Evolutionary conservation across 2,329 filamentous ascomycete genomes (phyloP).

Genomic region (Venturia asperata): DNA sequence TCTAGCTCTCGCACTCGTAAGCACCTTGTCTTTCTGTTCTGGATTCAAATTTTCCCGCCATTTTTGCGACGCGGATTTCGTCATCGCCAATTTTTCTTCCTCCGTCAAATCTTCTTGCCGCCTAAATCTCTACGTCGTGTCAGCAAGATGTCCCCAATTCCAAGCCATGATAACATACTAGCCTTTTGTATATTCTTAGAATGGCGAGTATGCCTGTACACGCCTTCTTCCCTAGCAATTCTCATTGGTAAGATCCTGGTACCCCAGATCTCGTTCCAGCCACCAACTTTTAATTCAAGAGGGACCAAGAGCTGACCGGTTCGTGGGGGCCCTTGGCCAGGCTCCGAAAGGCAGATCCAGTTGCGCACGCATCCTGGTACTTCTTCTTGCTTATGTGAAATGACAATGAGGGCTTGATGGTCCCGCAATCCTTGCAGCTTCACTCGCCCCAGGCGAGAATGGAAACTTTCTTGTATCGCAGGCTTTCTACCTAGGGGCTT

Average conservation of each 20-base stretch:
- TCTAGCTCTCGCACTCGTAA: background rate
- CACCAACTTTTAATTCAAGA: constrained; percentile 47
- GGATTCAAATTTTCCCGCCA: background rate
- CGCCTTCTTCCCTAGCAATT: background rate
- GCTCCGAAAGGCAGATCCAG: constrained; percentile 79
- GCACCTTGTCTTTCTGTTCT: background rate
- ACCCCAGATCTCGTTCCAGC: constrained; percentile 62
- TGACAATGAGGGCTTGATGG: constrained; percentile 78
- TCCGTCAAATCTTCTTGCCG: background rate
- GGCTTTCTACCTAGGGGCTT: constrained; percentile 30
- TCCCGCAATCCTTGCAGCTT: constrained; percentile 56
- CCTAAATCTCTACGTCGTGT: background rate
- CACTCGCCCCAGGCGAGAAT: constrained; percentile 35
- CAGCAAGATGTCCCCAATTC: background rate
- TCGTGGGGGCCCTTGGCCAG: constrained; percentile 54
- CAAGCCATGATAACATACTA: background rate
- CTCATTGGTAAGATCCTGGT: constrained; percentile 4
- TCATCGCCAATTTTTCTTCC: background rate
- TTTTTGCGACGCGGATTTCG: background rate
- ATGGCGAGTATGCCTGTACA: background rate
- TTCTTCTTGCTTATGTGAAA: constrained; percentile 86
- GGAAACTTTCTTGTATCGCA: constrained; percentile 35
- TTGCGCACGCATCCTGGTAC: constrained; percentile 76
- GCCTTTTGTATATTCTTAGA: background rate
- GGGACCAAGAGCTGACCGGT: constrained; percentile 59